A percentile compares a stretch with the other conserved stretches of the same genome.
Evolutionary conservation across 805 yeast species (phyloP).

Genomic region (Ogataea saltuana): DNA sequence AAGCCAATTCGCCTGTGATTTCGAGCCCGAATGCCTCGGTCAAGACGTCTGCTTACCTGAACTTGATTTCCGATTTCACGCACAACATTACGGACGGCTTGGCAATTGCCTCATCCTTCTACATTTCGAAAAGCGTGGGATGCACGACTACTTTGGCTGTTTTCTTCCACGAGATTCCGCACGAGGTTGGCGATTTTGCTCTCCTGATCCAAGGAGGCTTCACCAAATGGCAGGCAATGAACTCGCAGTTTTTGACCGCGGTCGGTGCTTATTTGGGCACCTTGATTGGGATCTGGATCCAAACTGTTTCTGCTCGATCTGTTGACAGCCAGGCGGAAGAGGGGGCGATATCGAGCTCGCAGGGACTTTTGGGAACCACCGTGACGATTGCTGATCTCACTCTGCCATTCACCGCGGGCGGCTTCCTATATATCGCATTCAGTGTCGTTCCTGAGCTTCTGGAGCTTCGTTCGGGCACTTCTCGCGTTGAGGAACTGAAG

Average conservation of each 20-base stretch:
- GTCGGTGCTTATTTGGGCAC: slow-evolving; percentile 68
- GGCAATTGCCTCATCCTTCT: slow-evolving; percentile 71
- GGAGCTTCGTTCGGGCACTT: slow-evolving; percentile 40
- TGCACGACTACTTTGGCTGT: slow-evolving; percentile 70
- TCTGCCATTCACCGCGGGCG: slow-evolving; percentile 76
- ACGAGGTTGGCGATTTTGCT: slow-evolving; percentile 80
- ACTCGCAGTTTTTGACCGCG: slow-evolving; percentile 66
- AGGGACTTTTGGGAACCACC: slow-evolving; percentile 45
- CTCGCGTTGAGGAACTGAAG: slow-evolving; percentile 40
- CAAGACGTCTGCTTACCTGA: slow-evolving; percentile 60
- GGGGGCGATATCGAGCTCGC: slow-evolving; percentile 6
- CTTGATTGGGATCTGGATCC: slow-evolving; percentile 59
- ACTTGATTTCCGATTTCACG: slow-evolving; percentile 66
- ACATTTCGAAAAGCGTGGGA: slow-evolving; percentile 58
- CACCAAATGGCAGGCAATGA: slow-evolving; percentile 63
- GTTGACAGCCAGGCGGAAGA: neutral
- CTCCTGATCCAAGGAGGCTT: slow-evolving; percentile 68
- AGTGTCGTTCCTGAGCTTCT: slow-evolving; percentile 76
- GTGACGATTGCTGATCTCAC: slow-evolving; percentile 53
- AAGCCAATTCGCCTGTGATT: slow-evolving; percentile 30
- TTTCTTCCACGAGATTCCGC: slow-evolving; percentile 77
- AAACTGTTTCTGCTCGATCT: slow-evolving; percentile 31
- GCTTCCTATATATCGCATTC: slow-evolving; percentile 70
- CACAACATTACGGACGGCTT: slow-evolving; percentile 80
- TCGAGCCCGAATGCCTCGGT: slow-evolving; percentile 39